Base-by-base conservation (phyloP, 2,329 filamentous ascomycete species). In the Fusarium subtropicale region DNA sequence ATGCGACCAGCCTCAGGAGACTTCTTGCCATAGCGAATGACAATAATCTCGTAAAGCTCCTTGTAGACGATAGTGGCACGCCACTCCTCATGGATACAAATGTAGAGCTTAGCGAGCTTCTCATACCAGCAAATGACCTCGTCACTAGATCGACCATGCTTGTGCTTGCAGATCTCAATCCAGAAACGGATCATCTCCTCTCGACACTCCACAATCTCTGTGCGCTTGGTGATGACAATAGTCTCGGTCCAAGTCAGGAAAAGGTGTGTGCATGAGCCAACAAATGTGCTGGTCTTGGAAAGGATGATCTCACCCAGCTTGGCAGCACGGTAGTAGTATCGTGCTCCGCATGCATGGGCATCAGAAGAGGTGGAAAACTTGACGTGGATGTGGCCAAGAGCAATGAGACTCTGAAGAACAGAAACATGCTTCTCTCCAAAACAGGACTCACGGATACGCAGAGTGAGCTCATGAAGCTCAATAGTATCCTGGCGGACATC, bases 101-200 rank as follows among this genome's bases (percentile, higher is more conserved):
- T 67, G 63, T 82, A 81, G 15, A 82, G 74, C 56, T 78, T 75
- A n/a, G 76, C 75, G 1, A 82, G 75, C 13, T 72, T 69, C 68
- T 80, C 72, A 54, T 78, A 72, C 79, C 79, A 81, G 52, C 64
- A 73, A 44, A 80, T 77, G 24, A 81, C 79, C 10, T 76, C 71
- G 22, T 81, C 76, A n/a, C 76, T 79, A 2, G 76, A 68, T 1
- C 60, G 48, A 5, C 80, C 79, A 20, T 79, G 74, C 58, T 76
- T 79, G 63, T 71, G 69, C 58, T 76, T 78, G 71, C 75, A 79
- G 6, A 81, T 75, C 31, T 79, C 74, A 7, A 81, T 81, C 72
- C 80, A 79, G 64, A 78, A 70, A 1, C 73, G 73, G 31, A 81
- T 79, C 72, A 81, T 79, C 69, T 80, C 75, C 63, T 81, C 80